Evolutionary conservation across 768 basidiomycete species (phyloP).

Genomic region (Coprinopsis sp.): DNA sequence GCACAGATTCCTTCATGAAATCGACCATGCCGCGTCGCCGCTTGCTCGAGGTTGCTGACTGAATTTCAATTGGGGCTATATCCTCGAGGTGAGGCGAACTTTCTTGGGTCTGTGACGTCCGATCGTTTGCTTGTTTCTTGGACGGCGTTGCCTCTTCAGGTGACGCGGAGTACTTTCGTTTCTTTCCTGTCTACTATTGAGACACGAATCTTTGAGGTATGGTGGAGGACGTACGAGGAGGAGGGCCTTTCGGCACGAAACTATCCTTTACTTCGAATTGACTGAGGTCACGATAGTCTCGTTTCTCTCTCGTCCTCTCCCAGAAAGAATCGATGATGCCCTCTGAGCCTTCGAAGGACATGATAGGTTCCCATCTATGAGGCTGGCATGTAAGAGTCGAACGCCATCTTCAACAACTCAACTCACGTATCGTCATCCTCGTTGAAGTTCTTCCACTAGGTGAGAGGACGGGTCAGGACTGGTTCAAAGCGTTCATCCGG

Average conservation of each 20-base stretch:
- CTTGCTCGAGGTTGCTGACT: neutral
- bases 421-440: constrained; percentile 56
- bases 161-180: constrained; percentile 2
- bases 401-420: neutral
- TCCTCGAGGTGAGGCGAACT: neutral
- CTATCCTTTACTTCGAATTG: constrained; percentile 53
- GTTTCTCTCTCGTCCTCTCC: constrained; percentile 42
- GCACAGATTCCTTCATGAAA: neutral
- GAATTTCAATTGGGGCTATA: neutral
- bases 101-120: neutral
- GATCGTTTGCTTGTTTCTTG: neutral
- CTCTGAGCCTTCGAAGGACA: constrained; percentile 56
- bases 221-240: constrained; percentile 33
- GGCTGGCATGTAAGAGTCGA: neutral
- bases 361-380: constrained; percentile 62
- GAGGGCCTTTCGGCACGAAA: constrained; percentile 53
- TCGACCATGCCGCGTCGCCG: constrained; percentile 1
- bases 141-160: neutral
- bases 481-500: neutral
- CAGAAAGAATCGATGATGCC: constrained; percentile 50
- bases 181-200: constrained; percentile 5
- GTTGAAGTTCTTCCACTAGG: constrained; percentile 59
- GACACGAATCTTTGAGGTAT: neutral
- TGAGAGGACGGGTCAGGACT: neutral
- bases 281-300: constrained; percentile 45